Evolutionary conservation across 1,139 yeast species (phyloP).

Genomic region (Hemisphaericaspora xylanilytica): DNA sequence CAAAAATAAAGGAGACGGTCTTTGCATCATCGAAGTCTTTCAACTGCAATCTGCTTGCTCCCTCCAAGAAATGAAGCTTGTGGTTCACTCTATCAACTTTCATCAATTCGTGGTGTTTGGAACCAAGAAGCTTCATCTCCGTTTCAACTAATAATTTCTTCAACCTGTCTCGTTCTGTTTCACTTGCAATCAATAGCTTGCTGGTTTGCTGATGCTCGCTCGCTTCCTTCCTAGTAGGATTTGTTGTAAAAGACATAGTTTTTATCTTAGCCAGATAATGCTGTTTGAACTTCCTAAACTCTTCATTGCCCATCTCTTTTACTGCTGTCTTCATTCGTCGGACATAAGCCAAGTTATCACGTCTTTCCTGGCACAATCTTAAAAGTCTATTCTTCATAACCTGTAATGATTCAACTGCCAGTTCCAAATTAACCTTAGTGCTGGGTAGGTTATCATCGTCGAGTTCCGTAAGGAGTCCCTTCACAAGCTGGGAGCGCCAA

Average conservation of each 20-base stretch:
- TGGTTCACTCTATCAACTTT: slow-evolving; percentile 1
- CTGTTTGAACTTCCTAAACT: background rate
- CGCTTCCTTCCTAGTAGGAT: too few relatives aligned
- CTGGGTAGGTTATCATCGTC: slow-evolving; percentile 26
- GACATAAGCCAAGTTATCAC: background rate
- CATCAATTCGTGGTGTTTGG: background rate
- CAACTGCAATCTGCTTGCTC: background rate
- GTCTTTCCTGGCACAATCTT: background rate
- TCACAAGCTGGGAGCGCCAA: slow-evolving; percentile 52
- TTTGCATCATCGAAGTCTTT: slow-evolving; percentile 13
- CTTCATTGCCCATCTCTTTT: too few relatives aligned
- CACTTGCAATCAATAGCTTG: slow-evolving; percentile 9
- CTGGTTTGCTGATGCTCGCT: slow-evolving; percentile 20
- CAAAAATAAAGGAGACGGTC: slow-evolving; percentile 17
- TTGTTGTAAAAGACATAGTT: too few relatives aligned
- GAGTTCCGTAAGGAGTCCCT: slow-evolving; percentile 36
- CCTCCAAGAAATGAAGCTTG: background rate
- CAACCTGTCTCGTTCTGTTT: slow-evolving; percentile 15
- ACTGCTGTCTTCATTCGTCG: background rate
- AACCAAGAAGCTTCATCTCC: slow-evolving; percentile 8
- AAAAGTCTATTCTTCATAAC: background rate
- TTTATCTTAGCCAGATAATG: too few relatives aligned
- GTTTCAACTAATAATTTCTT: slow-evolving; percentile 14
- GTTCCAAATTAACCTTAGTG: slow-evolving; percentile 24
- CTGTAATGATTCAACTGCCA: slow-evolving; percentile 23